Percentiles rank a stretch among this genome's conserved stretches.
Conservation (phyloP, 495 filamentous ascomycete species). For the Corynascus novoguineensis region DNA sequence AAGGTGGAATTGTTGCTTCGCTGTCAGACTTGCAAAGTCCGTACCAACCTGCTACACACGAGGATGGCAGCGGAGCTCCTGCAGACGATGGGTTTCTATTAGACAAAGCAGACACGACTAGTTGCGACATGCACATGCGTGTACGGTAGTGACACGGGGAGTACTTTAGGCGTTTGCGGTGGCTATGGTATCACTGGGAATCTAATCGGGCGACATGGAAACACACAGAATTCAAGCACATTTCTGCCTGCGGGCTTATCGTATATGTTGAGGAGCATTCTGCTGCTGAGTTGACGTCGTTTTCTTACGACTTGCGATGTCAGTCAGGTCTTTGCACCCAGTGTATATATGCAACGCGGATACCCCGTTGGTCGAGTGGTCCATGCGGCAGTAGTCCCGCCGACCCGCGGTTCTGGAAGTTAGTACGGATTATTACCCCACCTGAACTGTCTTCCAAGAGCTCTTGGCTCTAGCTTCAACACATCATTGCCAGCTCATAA, state of each 20-base stretch:
- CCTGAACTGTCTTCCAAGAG: neutral
- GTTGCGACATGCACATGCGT: no score
- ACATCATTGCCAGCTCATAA: neutral
- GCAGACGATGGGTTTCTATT: no score
- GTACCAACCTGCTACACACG: conserved; percentile 14
- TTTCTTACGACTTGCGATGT: neutral
- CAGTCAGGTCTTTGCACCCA: neutral
- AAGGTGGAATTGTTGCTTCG: neutral
- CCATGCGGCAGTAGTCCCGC: no score
- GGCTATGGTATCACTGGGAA: neutral
- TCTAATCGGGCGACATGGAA: neutral
- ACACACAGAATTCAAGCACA: neutral
- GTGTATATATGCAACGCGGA: no score
- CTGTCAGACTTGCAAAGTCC: conserved; percentile 4
- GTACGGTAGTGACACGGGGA: neutral
- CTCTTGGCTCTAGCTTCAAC: neutral
- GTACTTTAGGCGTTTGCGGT: neutral
- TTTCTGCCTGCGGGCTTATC: neutral
- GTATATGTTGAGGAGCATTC: no score
- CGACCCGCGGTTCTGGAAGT: neutral
- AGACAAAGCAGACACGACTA: no score
- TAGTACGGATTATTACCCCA: no score
- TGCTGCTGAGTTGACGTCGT: neutral
- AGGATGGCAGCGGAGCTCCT: no score
- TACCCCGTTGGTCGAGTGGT: no score